Evolutionary conservation across 306 rosid species (phyloP).

Genomic region (Begonia peltatifolia): DNA sequence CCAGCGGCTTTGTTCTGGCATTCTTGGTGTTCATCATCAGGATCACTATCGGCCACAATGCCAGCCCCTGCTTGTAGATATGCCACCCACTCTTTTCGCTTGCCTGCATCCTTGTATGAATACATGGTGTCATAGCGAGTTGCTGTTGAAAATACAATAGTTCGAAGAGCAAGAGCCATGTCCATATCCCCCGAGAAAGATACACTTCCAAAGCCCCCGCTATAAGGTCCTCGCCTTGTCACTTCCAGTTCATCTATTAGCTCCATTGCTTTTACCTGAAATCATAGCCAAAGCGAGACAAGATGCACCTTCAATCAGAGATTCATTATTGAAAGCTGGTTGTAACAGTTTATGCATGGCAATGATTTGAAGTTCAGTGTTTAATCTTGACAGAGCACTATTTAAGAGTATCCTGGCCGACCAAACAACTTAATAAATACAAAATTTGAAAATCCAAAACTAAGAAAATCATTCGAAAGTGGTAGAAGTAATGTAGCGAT

Average conservation of each 20-base stretch:
- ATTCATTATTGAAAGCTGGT: too few species aligned
- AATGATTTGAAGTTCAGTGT: too few species aligned
- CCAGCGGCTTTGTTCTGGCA: slow-evolving; percentile 92
- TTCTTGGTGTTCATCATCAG: slow-evolving; percentile 59
- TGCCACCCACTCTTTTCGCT: slow-evolving; percentile 61
- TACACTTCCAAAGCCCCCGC: slow-evolving; percentile 67
- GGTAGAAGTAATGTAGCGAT: too few species aligned
- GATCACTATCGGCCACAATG: slow-evolving; percentile 69
- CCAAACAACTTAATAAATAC: too few species aligned
- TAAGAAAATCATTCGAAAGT: too few species aligned
- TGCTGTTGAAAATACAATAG: slow-evolving; percentile 55
- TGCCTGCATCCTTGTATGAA: slow-evolving; percentile 36
- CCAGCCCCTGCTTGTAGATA: slow-evolving; percentile 88
- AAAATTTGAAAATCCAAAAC: too few species aligned
- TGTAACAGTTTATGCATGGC: too few species aligned
- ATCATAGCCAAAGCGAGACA: background rate
- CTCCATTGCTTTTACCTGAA: slow-evolving; percentile 88
- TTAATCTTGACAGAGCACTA: too few species aligned
- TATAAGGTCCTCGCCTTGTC: slow-evolving; percentile 58
- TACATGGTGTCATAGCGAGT: slow-evolving; percentile 53
- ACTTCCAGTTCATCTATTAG: slow-evolving; percentile 59
- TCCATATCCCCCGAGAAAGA: slow-evolving; percentile 63
- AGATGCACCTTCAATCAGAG: too few species aligned
- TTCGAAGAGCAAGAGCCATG: slow-evolving; percentile 68
- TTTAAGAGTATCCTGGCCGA: too few species aligned